Conservation (phyloP, 495 filamentous ascomycete species). For the Poronia punctata region DNA sequence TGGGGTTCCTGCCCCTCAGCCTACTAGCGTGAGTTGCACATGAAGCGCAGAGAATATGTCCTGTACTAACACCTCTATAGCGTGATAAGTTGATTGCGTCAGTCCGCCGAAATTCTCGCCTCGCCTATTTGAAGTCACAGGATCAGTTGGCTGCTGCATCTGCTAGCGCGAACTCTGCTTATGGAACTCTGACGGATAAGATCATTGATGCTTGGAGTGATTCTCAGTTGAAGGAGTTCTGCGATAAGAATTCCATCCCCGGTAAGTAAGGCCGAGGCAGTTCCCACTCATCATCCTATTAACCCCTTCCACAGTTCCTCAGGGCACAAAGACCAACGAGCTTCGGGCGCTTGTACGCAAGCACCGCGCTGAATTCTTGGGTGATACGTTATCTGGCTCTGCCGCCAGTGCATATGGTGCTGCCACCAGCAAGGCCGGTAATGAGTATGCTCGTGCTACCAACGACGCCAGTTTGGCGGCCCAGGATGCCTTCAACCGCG, state of each 20-base stretch:
- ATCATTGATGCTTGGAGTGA: conserved; percentile 89
- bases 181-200: conserved; percentile 67
- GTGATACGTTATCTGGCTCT: conserved; percentile 55
- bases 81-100: conserved; percentile 83
- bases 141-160: conserved; percentile 54
- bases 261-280: conserved; percentile 18
- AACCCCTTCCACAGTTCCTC: conserved; percentile 71
- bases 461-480: conserved; percentile 57
- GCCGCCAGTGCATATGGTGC: conserved; percentile 65
- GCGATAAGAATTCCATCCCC: conserved; percentile 75
- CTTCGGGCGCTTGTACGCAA: conserved; percentile 86
- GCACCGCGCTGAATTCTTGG: conserved; percentile 67
- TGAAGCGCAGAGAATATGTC: background rate
- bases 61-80: no score
- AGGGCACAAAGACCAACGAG: conserved; percentile 84
- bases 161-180: conserved; percentile 59
- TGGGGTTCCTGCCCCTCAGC: conserved; percentile 83
- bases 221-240: conserved; percentile 79
- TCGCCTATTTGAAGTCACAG: conserved; percentile 60
- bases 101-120: conserved; percentile 84
- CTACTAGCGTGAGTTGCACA: conserved; percentile 45
- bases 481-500: conserved; percentile 60
- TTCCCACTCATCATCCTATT: background rate
- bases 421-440: conserved; percentile 74
- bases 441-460: conserved; percentile 70